Base-by-base conservation (phyloP, 179 eudicot genomes). In the Patellifolia procumbens region DNA sequence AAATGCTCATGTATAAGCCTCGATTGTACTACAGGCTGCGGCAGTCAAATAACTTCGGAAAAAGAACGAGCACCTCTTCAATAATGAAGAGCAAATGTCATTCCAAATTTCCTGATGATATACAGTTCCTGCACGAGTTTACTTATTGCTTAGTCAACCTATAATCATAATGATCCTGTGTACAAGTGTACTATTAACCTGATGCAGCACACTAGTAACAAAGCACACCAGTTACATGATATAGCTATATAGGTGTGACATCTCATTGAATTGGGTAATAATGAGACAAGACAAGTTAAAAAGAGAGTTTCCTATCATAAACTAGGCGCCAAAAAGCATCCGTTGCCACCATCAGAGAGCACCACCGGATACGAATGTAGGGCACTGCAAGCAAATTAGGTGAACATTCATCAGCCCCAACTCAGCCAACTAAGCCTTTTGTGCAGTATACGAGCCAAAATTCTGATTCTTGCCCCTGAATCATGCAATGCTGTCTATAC, bases 221-320 rank as follows among this genome's bases (percentile, higher is more conserved):
- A 62, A 31, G 76, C 81, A 55, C 43, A 42, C n/a, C 58, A 63
- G 63, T 62, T 78, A 81, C 79, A 78, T 78, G 76, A 70, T 64
- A 78, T 75, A 63, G 55, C 49, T 58, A 70, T 49, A 49, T 49
- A 69, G 59, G 42, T 46, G 70, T 69, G 67, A 70, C 77, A 73
- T 56, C 72, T 43, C 73, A 73, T 68, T 34, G 55, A 73, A 53
- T 74, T 61, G 65, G 65, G 65, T 61, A 35, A 35, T 13, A 59
- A 58, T 68, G 24, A 60, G 69, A 61, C 13, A 68, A 53, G 59
- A 63, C 28, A 31, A 29, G 31, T 52, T 34, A 51, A 48, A 4
- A 15, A 34, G 56, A 26, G 16, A 51, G 7, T 7, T 63, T 71
- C 53, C 69, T 37, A 55, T 52, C 70, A 60, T 59, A 62, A 67